Conservation (phyloP, 805 yeast species). For the Suhomyces sp. region DNA sequence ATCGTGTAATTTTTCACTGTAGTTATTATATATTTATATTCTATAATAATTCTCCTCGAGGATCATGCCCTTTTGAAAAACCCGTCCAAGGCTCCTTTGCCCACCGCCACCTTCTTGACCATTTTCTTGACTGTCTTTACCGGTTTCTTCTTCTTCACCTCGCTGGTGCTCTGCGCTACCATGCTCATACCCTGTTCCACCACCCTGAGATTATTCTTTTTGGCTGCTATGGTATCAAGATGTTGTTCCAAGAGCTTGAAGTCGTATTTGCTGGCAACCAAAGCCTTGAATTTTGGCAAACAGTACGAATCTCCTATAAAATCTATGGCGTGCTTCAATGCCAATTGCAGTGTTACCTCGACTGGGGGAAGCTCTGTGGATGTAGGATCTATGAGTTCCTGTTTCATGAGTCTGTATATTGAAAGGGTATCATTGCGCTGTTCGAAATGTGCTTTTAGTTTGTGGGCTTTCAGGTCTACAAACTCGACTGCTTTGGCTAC, state of each 20-base stretch:
- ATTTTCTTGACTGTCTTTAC: slow-evolving; percentile 24
- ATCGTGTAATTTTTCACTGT: too few relatives aligned
- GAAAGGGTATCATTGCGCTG: slow-evolving; percentile 1
- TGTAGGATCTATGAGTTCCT: slow-evolving; percentile 5
- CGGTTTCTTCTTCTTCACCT: slow-evolving; percentile 21
- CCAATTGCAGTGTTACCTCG: slow-evolving; percentile 32
- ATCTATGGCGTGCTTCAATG: slow-evolving; percentile 42
- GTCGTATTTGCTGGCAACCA: slow-evolving; percentile 14
- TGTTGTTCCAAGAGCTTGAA: slow-evolving; percentile 19
- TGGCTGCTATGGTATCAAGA: slow-evolving; percentile 12
- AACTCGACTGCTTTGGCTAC: slow-evolving; percentile 33
- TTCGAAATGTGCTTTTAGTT: slow-evolving; percentile 29
- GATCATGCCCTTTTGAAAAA: slow-evolving; percentile 49
- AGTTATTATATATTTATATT: too few relatives aligned
- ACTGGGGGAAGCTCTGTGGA: slow-evolving; percentile 25
- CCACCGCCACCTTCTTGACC: slow-evolving; percentile 45
- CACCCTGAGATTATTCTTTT: slow-evolving; percentile 19
- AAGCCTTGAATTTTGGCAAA: slow-evolving; percentile 20
- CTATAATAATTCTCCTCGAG: too few relatives aligned
- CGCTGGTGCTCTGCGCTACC: slow-evolving; percentile 15
- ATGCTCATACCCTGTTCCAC: slow-evolving; percentile 28
- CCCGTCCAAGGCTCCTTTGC: slow-evolving; percentile 68
- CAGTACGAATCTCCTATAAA: slow-evolving; percentile 46
- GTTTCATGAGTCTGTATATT: not conserved
- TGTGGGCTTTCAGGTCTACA: slow-evolving; percentile 36